Evolutionary conservation across 2,329 filamentous ascomycete species (phyloP), one percentile per base, ranked within the genome.

Genomic region (Verticillium isaacii): DNA sequence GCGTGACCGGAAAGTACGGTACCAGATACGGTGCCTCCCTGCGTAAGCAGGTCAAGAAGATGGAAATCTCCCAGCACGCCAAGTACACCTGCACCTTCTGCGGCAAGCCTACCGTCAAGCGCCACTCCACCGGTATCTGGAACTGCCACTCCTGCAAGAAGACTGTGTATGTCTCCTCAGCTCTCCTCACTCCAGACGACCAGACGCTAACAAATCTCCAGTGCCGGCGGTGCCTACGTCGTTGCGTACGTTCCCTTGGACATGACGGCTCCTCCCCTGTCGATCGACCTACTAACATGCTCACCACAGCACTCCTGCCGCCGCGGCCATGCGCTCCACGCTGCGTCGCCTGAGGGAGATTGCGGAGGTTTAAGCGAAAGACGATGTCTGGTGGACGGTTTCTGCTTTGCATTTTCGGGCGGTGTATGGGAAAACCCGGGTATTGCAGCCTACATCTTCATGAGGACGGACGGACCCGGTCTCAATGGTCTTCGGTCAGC

Each of bases 61-160:
- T 97, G 90, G 95, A 98, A 90, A 91, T 98, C 81, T 91, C 92
- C 75, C 95, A 98, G 83, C 95, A 99, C 87, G 92, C 93, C 84
- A 90, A 90, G 80, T 98, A 97, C 78, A 89, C 89, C 78, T 98
- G 94, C 89, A 94, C 93, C 70, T 99, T 98, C 91, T 97, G 93
- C 88, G 94, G 94, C 78, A 98, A 98, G 90, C 89, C 88, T 79
- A 91, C 89, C 74, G 93, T 97, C 77, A 93, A 93, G 86, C 89
- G 94, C 77, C 85, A 92, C 77, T 89, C 92, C 68, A 91, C 94
- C 73, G 93, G 93, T 75, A 97, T 97, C 87, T 97, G 94, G 94
- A 87, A 94, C 81, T 99, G 95, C 91, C 90, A 88, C 81, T 86
- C 89, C 65, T 98, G 95, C 90, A 89, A 91, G 80, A 97, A 97